phyloP scores from a whole-genome alignment of 2,329 filamentous ascomycete genomes.

The Sporothrix brasiliensis region DNA sequence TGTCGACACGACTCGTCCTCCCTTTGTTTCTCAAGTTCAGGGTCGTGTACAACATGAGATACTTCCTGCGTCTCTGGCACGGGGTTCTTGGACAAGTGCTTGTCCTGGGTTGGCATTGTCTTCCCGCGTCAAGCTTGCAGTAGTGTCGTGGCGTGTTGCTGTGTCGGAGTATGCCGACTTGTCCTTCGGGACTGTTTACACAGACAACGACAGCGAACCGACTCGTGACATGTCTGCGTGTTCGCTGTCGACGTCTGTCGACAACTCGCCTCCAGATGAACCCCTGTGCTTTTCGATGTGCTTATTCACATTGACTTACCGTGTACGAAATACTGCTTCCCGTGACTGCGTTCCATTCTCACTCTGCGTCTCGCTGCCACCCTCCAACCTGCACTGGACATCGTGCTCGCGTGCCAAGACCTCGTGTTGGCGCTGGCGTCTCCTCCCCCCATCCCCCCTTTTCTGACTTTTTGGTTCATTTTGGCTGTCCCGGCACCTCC shows the following conservation, averaged over 20 bases:
- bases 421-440: constrained; percentile 28
- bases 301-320: not conserved
- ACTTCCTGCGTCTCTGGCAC: too few species aligned
- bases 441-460: constrained; percentile 15
- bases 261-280: not conserved
- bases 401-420: constrained; percentile 30
- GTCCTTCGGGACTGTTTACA: too few species aligned
- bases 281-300: not conserved
- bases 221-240: not conserved
- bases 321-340: not conserved
- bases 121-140: not conserved
- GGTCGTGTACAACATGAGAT: too few species aligned
- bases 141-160: not conserved
- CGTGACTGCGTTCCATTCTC: not conserved
- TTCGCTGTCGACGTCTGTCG: not conserved
- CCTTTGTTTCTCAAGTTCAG: not conserved
- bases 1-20: not conserved
- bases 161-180: not conserved
- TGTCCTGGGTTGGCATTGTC: not conserved
- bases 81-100: not conserved
- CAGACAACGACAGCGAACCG: not conserved
- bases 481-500: not conserved
- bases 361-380: not conserved
- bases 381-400: constrained; percentile 9
- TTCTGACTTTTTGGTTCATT: not conserved